Base-by-base conservation (phyloP, 2,329 filamentous ascomycete genomes). In the Botrytis deweyae region DNA sequence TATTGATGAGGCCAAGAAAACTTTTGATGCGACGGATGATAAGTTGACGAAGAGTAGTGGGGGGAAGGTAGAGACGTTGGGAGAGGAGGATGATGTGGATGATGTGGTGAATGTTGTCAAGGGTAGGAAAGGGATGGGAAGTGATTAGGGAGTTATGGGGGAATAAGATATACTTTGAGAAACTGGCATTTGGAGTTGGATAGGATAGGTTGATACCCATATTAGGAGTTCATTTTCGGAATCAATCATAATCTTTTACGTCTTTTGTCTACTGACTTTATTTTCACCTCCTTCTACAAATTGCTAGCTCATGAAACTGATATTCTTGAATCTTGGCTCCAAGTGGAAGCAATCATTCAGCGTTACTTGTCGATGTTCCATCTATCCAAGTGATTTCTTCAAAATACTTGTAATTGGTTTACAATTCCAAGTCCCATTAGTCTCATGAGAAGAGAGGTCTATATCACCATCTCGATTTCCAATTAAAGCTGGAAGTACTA, bases 1-100 rank as follows among this genome's bases (percentile, higher is more conserved):
- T 81, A 90, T 98, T 76, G 96, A 96, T 82, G 89, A 92, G 80
- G 92, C 93, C 70, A 87, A 94, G 76, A 94, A 95, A 84, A 89
- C 90, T 70, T 89, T 95, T 77, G 88, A 91, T 79, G 89, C 89
- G 70, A 91, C 91, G 77, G 90, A 91, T 80, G 90, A 89, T 63
- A 87, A 87, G 74, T 86, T 90, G 68, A 85, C 87, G 80, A 87
- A 86, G 81, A 86, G 87, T 44, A 85, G 85, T 10, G 84, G 84
- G 9, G 80, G 78, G 75, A 78, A 76, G 33, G 86, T 88, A 77
- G 85, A 88, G 81, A 87, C 87, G 76, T 76, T 88, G 68, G 86
- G 85, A 6, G 86, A 86, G 78, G 86, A 81, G 3, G 87, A 88
- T 76, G 86, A 88, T 78, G 86, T 88, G 79, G 81, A 80, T 38